Evolutionary conservation across 2,329 filamentous ascomycete species (phyloP).

Genomic region (Fusarium ramigenum): DNA sequence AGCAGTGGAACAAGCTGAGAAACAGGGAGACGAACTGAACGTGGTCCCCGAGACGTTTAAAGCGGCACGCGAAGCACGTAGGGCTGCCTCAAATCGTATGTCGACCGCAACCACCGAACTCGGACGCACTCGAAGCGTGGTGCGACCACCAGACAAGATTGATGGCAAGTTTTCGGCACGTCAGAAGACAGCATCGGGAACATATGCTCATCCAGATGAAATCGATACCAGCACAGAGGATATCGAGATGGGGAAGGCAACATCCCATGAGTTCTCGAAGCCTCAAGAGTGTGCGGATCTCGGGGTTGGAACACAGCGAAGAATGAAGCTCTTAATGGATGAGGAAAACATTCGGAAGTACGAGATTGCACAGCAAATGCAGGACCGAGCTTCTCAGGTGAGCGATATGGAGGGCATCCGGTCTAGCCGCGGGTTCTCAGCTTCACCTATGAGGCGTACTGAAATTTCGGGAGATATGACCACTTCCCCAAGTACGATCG

Average conservation of each 20-base stretch:
- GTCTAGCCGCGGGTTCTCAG: background rate
- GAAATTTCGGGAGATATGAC: background rate
- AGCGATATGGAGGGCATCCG: background rate
- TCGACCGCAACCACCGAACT: conserved; percentile 48
- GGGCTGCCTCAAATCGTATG: conserved; percentile 44
- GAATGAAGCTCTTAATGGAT: conserved; percentile 80
- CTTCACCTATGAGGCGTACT: conserved; percentile 11
- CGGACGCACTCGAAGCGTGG: conserved; percentile 61
- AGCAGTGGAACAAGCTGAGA: conserved; percentile 83
- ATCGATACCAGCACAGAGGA: conserved; percentile 47
- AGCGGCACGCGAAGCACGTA: conserved; percentile 62
- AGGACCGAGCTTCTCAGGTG: background rate
- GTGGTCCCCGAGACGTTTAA: conserved; percentile 88
- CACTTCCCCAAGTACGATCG: background rate
- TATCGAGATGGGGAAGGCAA: conserved; percentile 39
- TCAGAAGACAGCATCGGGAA: conserved; percentile 72
- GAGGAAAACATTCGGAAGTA: conserved; percentile 81
- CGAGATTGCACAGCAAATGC: conserved; percentile 63
- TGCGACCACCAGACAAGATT: conserved; percentile 78
- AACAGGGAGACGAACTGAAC: conserved; percentile 86
- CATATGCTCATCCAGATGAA: conserved; percentile 76
- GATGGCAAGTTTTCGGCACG: conserved; percentile 83
- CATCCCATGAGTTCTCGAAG: background rate
- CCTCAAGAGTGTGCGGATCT: conserved; percentile 65
- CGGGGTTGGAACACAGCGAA: conserved; percentile 72